A percentile compares a stretch with the other conserved stretches of the same genome.
These are phyloP conservation scores for Acarospora socialis DNA, from an alignment of 2,329 filamentous ascomycete genomes.

Conservation along the genomic window DNA sequence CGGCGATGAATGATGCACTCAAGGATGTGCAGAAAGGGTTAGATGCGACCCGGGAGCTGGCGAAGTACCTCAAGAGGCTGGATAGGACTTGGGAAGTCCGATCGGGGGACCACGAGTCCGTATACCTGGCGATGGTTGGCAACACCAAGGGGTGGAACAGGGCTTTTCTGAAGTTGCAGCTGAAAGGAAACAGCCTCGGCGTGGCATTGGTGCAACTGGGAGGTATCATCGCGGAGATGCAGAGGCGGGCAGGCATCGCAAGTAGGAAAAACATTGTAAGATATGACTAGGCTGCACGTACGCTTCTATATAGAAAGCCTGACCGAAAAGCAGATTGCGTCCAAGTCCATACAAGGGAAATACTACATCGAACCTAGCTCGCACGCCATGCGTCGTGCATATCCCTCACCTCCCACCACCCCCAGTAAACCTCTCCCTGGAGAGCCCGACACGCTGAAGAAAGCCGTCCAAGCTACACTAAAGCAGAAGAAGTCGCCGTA, in stretches of 20 bases:
- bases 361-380: slow-evolving; percentile 9
- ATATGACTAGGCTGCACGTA: slow-evolving; percentile 14
- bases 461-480: not conserved
- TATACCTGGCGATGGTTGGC: slow-evolving; percentile 80
- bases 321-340: slow-evolving; percentile 7
- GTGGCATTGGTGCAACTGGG: slow-evolving; percentile 57
- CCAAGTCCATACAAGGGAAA: slow-evolving; percentile 9
- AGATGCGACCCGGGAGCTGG: slow-evolving; percentile 61
- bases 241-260: slow-evolving; percentile 68
- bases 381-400: slow-evolving; percentile 7
- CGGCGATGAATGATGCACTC: slow-evolving; percentile 60
- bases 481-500: not conserved
- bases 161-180: slow-evolving; percentile 62
- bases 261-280: slow-evolving; percentile 64
- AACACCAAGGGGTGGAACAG: slow-evolving; percentile 84
- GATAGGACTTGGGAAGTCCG: slow-evolving; percentile 45
- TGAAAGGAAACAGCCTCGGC: slow-evolving; percentile 56
- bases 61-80: slow-evolving; percentile 57
- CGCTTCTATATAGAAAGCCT: not conserved
- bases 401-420: slow-evolving; percentile 10
- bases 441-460: slow-evolving; percentile 9
- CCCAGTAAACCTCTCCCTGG: slow-evolving; percentile 11
- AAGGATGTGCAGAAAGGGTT: slow-evolving; percentile 68
- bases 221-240: slow-evolving; percentile 70
- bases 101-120: slow-evolving; percentile 48